These are phyloP conservation scores for Dendrobium officinale DNA, from an alignment of 106 monocot genomes.

Conservation along the genomic window DNA sequence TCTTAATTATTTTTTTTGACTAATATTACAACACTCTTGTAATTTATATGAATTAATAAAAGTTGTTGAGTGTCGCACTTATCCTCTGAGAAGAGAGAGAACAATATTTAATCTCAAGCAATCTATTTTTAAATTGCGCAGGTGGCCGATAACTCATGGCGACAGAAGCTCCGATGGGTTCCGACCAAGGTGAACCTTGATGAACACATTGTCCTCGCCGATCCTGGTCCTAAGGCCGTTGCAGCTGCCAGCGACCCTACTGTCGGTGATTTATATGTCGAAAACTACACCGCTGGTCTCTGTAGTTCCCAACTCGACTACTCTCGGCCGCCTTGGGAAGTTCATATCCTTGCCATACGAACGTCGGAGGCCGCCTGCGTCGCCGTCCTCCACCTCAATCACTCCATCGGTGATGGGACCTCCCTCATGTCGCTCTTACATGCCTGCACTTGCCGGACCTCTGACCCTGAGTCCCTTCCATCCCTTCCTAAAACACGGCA, in stretches of 20 bases:
- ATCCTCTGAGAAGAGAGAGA: too few species aligned
- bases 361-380: constrained; percentile 52
- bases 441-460: constrained; percentile 61
- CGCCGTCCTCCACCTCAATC: constrained; percentile 51
- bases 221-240: constrained; percentile 7
- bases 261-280: constrained; percentile 33
- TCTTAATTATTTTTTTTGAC: too few species aligned
- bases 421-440: constrained; percentile 74
- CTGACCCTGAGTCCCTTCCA: constrained; percentile 42
- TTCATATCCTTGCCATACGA: constrained; percentile 64
- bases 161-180: constrained; percentile 26
- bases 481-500: constrained; percentile 22
- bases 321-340: constrained; percentile 73
- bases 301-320: constrained; percentile 26
- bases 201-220: constrained; percentile 45
- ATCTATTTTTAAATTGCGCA: neutral
- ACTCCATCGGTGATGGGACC: constrained; percentile 78
- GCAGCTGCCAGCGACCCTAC: neutral
- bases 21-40: too few species aligned
- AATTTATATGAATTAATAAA: too few species aligned
- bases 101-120: too few species aligned
- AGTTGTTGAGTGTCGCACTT: too few species aligned
- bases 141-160: neutral
- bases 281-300: constrained; percentile 59
- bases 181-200: constrained; percentile 43